Base-by-base conservation (phyloP, 2,329 filamentous ascomycete genomes). In the Penicillium digitatum region DNA sequence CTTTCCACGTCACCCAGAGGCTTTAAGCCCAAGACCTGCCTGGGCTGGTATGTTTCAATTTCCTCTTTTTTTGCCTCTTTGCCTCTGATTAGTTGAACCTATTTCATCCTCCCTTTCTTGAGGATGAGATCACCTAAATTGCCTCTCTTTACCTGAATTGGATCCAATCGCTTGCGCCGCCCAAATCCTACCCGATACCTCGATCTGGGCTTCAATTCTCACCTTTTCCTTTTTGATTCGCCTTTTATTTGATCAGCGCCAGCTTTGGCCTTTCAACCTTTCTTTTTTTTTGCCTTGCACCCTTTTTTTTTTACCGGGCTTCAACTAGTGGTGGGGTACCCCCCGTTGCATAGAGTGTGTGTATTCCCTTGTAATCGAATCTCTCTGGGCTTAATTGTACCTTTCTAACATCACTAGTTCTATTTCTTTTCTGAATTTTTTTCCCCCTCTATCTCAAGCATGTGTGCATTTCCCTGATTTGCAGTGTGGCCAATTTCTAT, bases 121-220 rank as follows among this genome's bases (percentile, higher is more conserved):
- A 49, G 46, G 24, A 50, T 54, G 45, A 50, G 61, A 63, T 64
- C 62, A 64, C 61, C 60, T 51, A 55, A 49, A 51, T 58, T 56
- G 56, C 55, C 52, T 52, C 54, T 58, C 52, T 49, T 39, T 43
- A 45, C 55, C 59, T 58, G 49, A 56, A 48, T 54, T 52, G 44
- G 55, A 60, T 54, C 61, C 61, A 63, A 62, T 62, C 58, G 57
- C 40, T 48, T 62, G 60, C 59, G 57, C 61, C 54, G 60, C 58
- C 62, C 53, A 52, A 57, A 61, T 53, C 53, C 53, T 56, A 58
- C 59, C 59, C 52, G 58, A 58, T 55, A 48, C 57, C 38, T 50
- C 49, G 46, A 48, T 40, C 55, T 46, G 48, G 56, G 53, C 50
- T 54, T 37, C 48, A 45, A 43, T 48, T 49, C 44, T 34, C 16